These are phyloP conservation scores for Hymenoscyphus fraxineus DNA, from an alignment of 2,329 filamentous ascomycete species.

Conservation along the genomic window DNA sequence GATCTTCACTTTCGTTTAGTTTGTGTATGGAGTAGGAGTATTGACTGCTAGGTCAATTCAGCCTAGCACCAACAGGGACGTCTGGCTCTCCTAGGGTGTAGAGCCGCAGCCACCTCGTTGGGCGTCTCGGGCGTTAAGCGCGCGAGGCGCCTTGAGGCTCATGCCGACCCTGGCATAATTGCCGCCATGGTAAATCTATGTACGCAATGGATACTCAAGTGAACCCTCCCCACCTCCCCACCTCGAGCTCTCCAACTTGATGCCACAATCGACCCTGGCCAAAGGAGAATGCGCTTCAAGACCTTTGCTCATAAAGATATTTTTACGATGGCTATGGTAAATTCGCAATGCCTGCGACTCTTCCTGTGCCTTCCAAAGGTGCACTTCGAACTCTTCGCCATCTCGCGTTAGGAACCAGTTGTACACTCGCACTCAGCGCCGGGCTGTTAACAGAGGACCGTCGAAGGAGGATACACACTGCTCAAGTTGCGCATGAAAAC, in stretches of 20 bases:
- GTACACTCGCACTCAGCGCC: slow-evolving; percentile 44
- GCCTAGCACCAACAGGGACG: no score
- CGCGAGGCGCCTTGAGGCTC: no score
- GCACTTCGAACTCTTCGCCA: slow-evolving; percentile 53
- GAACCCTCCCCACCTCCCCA: no score
- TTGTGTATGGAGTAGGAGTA: neutral
- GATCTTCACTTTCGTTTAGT: slow-evolving; percentile 29
- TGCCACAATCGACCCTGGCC: neutral
- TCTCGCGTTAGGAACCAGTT: slow-evolving; percentile 54
- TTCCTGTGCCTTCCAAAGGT: slow-evolving; percentile 52
- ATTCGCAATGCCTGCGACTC: slow-evolving; percentile 35
- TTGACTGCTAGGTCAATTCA: no score
- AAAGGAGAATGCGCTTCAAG: neutral
- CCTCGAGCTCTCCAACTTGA: no score
- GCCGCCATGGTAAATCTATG: no score
- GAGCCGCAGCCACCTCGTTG: no score
- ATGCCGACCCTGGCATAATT: no score
- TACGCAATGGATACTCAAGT: no score
- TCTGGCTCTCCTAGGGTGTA: no score
- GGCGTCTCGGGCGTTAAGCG: no score
- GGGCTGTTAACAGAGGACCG: slow-evolving; percentile 53
- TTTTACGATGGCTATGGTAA: slow-evolving; percentile 22
- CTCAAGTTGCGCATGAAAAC: slow-evolving; percentile 49
- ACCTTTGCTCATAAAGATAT: neutral
- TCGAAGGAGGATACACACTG: slow-evolving; percentile 50